Base-by-base conservation (phyloP, 805 yeast genomes). In the Pichia membranifaciens region DNA sequence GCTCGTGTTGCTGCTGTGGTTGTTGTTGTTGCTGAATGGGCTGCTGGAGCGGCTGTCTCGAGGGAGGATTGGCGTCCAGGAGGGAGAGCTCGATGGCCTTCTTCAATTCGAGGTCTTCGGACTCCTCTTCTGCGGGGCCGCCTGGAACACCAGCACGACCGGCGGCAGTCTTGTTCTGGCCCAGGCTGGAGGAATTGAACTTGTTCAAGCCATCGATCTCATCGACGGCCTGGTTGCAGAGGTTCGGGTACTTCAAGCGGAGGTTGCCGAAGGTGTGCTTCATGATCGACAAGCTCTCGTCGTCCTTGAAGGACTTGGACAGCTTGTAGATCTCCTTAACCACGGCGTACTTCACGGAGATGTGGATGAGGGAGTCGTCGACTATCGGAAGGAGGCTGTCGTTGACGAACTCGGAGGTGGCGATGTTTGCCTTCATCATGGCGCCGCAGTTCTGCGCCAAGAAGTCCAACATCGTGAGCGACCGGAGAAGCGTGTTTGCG, bases 401-500 rank as follows among this genome's bases (percentile, higher is more conserved):
- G 29, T 64, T 62, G 16, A 82, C 76, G 57, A 82, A 82, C 3
- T 68, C 54, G 52, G 74, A 72, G 18, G 84, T 73, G 17, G 86
- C 80, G 33, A 85, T 75, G 54, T 78, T 80, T 40, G 72, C 81
- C 54, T 77, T 79, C 68, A 80, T 73, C 59, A 79, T 72, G 12
- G 87, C 78, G 3, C 90, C 90, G 62, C 91, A 84, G 61, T 84
- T 85, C 59, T 84, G 88, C 2, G 88, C 87, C 25, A 85, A 57
- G 5, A 88, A 77, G 25, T 75, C 73, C 18, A 82, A 59, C 41
- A 79, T 55, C 0, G 82, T 66, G 17, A 85, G 58, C 0, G 84
- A 65, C 58, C 86, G 72, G 43, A 85, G 62, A 36, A 82, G 75
- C 3, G 81, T 79, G 60, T 84, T 85, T 18, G 86, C 90, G 56